Conservation (phyloP, 1,284 basidiomycete genomes). For the Moesziomyces sp. region DNA sequence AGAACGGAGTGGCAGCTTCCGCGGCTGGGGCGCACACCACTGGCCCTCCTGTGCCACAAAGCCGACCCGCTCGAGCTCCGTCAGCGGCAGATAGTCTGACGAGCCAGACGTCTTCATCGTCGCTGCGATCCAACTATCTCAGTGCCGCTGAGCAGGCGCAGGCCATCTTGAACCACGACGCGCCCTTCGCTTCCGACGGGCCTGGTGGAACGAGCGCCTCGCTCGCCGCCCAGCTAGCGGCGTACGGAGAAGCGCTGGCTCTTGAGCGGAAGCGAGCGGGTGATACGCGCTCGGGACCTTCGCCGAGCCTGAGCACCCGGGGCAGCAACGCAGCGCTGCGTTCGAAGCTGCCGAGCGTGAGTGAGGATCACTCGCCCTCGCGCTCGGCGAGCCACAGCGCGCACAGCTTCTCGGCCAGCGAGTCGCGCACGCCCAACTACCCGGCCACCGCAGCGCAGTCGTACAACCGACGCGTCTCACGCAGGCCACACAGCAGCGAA, state of each 20-base stretch:
- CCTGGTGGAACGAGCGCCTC: slow-evolving; percentile 40
- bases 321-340: slow-evolving; percentile 46
- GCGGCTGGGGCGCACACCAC: not conserved
- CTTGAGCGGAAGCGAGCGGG: slow-evolving; percentile 42
- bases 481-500: slow-evolving; percentile 48
- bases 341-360: slow-evolving; percentile 46
- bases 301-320: slow-evolving; percentile 38
- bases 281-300: slow-evolving; percentile 32
- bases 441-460: slow-evolving; percentile 41
- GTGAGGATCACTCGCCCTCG: slow-evolving; percentile 47
- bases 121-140: slow-evolving; percentile 41
- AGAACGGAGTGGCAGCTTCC: slow-evolving; percentile 18
- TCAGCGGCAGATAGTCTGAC: slow-evolving; percentile 30
- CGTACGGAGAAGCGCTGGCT: slow-evolving; percentile 55
- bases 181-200: slow-evolving; percentile 21
- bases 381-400: slow-evolving; percentile 12
- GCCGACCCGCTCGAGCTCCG: slow-evolving; percentile 16
- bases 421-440: slow-evolving; percentile 20
- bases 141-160: slow-evolving; percentile 53
- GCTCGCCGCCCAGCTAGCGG: slow-evolving; percentile 47
- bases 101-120: slow-evolving; percentile 37
- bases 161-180: slow-evolving; percentile 50
- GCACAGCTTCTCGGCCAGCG: slow-evolving; percentile 31
- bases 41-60: slow-evolving; percentile 3
- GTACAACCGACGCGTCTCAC: slow-evolving; percentile 33